These are phyloP conservation scores for Edaphochlamys debaryana DNA, from an alignment of 139 green algal genomes.

Conservation along the genomic window DNA sequence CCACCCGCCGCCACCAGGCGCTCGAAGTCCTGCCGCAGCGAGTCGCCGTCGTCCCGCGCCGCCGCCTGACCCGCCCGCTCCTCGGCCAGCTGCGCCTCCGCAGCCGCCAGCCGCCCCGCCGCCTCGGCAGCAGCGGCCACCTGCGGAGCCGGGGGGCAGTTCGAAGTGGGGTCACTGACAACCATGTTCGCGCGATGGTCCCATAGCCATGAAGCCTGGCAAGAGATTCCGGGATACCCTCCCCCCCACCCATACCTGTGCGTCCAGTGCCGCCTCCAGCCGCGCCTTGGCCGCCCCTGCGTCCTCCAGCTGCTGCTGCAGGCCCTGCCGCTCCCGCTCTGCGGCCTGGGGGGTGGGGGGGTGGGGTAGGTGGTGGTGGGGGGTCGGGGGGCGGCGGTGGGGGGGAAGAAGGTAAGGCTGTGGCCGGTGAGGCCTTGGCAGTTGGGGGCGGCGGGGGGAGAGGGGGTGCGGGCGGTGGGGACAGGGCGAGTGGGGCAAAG, in stretches of 20 bases:
- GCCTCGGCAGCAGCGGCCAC: constrained; percentile 18
- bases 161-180: too few relatives aligned
- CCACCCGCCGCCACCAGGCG: constrained; percentile 50
- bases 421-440: too few relatives aligned
- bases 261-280: constrained; percentile 24
- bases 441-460: too few relatives aligned
- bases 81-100: constrained; percentile 49
- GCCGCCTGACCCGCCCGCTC: constrained; percentile 46
- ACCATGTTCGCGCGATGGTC: too few relatives aligned
- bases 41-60: constrained; percentile 34
- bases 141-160: constrained; percentile 9
- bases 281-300: not conserved
- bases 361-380: too few relatives aligned
- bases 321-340: not conserved
- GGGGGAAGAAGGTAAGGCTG: too few relatives aligned
- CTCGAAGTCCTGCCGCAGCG: constrained; percentile 51
- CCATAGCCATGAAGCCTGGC: too few relatives aligned
- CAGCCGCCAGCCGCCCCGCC: constrained; percentile 31
- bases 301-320: constrained; percentile 20
- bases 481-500: too few relatives aligned
- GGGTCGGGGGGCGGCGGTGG: too few relatives aligned
- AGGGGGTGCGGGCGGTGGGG: too few relatives aligned
- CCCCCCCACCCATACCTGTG: not conserved
- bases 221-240: too few relatives aligned
- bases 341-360: constrained; percentile 28